Evolutionary conservation across 1,139 yeast species (phyloP).

Genomic region (Suhomyces anneliseae): DNA sequence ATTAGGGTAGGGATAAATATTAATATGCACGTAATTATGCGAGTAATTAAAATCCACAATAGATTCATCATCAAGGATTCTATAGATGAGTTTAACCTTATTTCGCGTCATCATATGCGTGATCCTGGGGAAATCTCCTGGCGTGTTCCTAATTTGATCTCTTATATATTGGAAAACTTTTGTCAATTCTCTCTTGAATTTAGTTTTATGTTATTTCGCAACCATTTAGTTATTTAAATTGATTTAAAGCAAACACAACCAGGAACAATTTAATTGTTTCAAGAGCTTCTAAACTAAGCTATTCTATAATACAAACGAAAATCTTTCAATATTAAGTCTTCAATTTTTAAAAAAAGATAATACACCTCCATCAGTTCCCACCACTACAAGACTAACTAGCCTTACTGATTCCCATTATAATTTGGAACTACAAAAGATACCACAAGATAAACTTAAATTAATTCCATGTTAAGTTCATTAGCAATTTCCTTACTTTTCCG

Average conservation of each 20-base stretch:
- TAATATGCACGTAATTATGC: slow-evolving; percentile 4
- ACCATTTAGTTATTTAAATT: neutral
- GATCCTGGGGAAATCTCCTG: neutral
- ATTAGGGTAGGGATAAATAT: neutral
- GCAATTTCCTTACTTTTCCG: slow-evolving; percentile 10
- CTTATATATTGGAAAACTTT: neutral
- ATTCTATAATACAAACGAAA: no score
- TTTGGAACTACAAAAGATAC: no score
- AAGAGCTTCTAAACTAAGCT: no score
- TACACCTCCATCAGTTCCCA: no score
- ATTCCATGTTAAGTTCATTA: slow-evolving; percentile 9
- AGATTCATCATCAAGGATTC: slow-evolving; percentile 4
- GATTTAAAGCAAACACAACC: no score
- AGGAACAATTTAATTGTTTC: no score
- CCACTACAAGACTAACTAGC: no score
- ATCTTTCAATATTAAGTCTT: no score
- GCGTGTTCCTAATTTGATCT: neutral
- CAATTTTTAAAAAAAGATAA: no score
- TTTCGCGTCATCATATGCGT: neutral
- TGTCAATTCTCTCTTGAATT: neutral
- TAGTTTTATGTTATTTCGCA: neutral
- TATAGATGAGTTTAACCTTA: neutral
- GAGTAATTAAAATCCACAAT: slow-evolving; percentile 6
- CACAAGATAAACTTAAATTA: no score
- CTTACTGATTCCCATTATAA: no score